Base-by-base conservation (phyloP, 441 rosid genomes). In the Oxalis stricta region DNA sequence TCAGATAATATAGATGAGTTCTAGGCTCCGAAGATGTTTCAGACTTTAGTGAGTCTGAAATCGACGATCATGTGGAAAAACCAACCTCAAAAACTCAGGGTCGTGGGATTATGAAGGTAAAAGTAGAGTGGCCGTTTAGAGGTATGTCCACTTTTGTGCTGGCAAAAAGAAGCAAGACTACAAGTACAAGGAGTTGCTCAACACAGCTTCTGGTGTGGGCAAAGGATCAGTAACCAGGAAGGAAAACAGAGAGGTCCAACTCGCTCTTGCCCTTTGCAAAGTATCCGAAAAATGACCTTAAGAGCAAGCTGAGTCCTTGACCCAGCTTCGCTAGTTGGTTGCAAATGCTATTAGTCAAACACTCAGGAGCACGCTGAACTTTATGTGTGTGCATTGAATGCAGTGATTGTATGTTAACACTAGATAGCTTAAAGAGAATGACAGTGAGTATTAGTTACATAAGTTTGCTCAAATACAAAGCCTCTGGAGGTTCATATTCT, bases 351-450 rank as follows among this genome's bases (percentile, higher is more conserved):
- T 46, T 23, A 48, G 48, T 4, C 60, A 43, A 32, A n/a, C n/a
- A 32, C 63, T 42, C 52, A 67, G 6, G 68, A 63, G 50, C 50
- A 56, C 15, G 50, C 10, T 18, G 82, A 79, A 5, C 32, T 58
- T 9, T 77, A 69, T 62, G 94, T 88, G 8, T 79, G 76, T n/a
- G 77, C 97, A 95, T 24, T 81, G 87, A 91, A 77, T 77, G 82
- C n/a, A n/a, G 95, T 81, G 20, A 65, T 88, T 10, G 28, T 88
- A 8, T n/a, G 66, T 61, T 12, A 67, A 70, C 26, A 63, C 70
- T 7, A n/a, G n/a, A 43, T 59, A 15, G 38, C 46, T 30, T 61
- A 59, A 15, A 53, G 33, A 15, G 29, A 38, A 32, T 49, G 76
- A 70, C 16, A 35, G 55, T 14, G 68, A 16, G 1, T 76, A 70